Base-by-base conservation (phyloP, 2,329 filamentous ascomycete genomes). In the Aphanocladium album region DNA sequence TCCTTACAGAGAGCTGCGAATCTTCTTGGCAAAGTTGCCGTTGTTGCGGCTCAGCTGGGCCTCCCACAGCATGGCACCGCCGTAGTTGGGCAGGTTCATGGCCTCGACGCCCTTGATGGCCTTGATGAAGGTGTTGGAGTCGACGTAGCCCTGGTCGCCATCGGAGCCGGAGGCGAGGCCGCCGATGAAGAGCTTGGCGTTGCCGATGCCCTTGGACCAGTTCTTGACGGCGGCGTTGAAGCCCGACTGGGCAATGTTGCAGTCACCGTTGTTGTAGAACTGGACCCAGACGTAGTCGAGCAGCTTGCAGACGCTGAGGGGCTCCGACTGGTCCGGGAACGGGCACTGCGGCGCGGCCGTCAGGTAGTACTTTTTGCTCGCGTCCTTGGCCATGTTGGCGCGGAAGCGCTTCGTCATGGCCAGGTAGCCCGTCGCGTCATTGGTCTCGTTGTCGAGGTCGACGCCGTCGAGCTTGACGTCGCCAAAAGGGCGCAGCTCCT, bases 21-120 rank as follows among this genome's bases (percentile, higher is more conserved):
- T 57, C 58, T 67, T 59, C 45, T 60, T 56, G 37, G 47, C 47
- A 30, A 47, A 72, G 67, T 84, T 85, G 1, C 82, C 83, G 4
- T 69, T 45, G 69, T 86, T 86, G 11, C 72, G 72, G 62, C 80
- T 83, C 3, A 81, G 76, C 72, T 86, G 83, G 25, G 76, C 80
- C 70, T 89, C 86, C 86, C 85, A 89, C 70, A 87, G 76, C 85
- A 88, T 88, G 16, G 86, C 78, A 27, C 86, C 86, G 6, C 84
- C 85, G 65, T 88, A 87, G 70, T 80, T 86, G 2, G 75, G 71
- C 67, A 82, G 87, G 37, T 73, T 71, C 72, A 80, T 79, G 46
- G 72, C 74, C 67, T 84, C 85, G 23, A 66, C 65, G 7, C 57
- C 51, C 33, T 76, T 60, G 63, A 88, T 77, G 30, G 86, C 74